These are phyloP conservation scores for Epichloe amarillans DNA, from an alignment of 2,329 filamentous ascomycete species.

Conservation along the genomic window DNA sequence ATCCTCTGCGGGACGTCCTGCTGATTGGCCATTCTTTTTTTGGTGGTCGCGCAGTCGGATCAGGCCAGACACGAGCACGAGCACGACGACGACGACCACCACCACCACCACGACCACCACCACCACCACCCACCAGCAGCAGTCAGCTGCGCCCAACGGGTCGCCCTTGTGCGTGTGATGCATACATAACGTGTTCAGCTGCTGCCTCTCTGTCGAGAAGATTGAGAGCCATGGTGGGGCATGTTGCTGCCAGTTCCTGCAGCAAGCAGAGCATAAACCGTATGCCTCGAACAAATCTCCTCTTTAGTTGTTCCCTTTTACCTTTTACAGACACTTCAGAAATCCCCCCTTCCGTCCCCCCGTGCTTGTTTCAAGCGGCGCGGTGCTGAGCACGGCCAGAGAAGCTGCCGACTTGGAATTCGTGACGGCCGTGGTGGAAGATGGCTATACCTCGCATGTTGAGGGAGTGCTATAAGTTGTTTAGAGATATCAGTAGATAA, in stretches of 20 bases:
- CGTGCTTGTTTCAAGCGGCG: constrained; percentile 4
- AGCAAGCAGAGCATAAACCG: neutral
- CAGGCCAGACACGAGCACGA: neutral
- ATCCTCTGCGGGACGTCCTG: neutral
- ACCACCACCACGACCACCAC: too few species aligned
- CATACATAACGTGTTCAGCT: neutral
- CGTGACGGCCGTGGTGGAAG: constrained; percentile 5
- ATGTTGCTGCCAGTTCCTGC: neutral
- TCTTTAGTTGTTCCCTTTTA: too few species aligned
- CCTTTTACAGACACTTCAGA: constrained; percentile 5
- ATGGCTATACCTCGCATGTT: too few species aligned
- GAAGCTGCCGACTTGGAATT: constrained; percentile 9
- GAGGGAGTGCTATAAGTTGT: too few species aligned
- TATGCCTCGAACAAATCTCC: too few species aligned
- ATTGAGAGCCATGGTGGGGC: neutral
- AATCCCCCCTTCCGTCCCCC: too few species aligned
- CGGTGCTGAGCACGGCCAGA: constrained; percentile 7
- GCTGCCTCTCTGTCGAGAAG: neutral
- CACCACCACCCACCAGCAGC: too few species aligned
- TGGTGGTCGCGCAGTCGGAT: too few species aligned
- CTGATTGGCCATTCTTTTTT: too few species aligned
- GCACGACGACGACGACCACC: too few species aligned
- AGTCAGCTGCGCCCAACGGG: neutral
- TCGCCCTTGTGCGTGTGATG: neutral
- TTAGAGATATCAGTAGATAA: too few species aligned